A percentile compares a stretch with the other conserved stretches of the same genome.
Conservation (phyloP, 371 early-diverging fungal species). For the Quaeritorhiza haematococci region DNA sequence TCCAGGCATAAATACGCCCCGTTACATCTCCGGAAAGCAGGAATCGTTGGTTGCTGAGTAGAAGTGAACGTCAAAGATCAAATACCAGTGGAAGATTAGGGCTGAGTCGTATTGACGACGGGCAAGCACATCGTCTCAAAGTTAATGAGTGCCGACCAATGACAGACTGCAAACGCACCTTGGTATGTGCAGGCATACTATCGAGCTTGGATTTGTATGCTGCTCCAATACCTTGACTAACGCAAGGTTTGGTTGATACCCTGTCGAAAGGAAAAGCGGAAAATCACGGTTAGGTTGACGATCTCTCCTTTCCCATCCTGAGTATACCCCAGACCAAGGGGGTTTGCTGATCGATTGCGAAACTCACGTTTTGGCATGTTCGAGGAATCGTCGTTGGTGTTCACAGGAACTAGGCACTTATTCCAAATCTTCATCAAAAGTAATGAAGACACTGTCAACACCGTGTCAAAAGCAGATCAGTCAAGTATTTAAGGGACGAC, state of each 20-base stretch:
- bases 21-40: conserved; percentile 57
- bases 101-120: too few relatives aligned
- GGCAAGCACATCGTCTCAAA: too few relatives aligned
- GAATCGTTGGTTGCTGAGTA: conserved; percentile 40
- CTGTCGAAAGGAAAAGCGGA: conserved; percentile 6
- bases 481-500: too few relatives aligned
- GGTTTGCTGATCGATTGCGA: too few relatives aligned
- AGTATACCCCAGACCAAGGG: background rate
- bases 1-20: conserved; percentile 60
- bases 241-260: conserved; percentile 29
- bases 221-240: conserved; percentile 12
- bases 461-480: too few relatives aligned
- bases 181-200: conserved; percentile 45
- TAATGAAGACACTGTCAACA: too few relatives aligned
- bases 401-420: too few relatives aligned
- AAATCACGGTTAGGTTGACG: conserved; percentile 14
- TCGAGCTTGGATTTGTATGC: conserved; percentile 20
- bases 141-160: too few relatives aligned
- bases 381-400: too few relatives aligned
- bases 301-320: conserved; percentile 45
- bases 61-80: background rate
- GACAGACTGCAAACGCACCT: conserved; percentile 29
- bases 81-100: too few relatives aligned
- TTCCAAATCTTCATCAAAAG: too few relatives aligned
- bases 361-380: too few relatives aligned